Conservation (phyloP, 2,329 filamentous ascomycete genomes). For the Ceratocystis huliohia region DNA sequence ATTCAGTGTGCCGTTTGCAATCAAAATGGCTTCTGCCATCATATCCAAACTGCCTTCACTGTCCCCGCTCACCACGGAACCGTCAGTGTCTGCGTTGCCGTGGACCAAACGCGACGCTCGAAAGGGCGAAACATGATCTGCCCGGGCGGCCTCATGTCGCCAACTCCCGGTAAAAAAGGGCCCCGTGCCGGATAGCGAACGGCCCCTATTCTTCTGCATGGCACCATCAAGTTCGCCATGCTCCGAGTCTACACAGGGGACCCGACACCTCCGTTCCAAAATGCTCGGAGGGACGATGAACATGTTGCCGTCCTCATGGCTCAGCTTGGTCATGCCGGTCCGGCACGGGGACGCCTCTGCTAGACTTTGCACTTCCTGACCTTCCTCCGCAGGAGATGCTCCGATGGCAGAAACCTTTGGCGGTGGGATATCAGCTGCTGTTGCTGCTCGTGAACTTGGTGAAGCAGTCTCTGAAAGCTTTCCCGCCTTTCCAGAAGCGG, state of each 20-base stretch:
- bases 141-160: conserved; percentile 17
- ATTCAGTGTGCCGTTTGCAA: conserved; percentile 12
- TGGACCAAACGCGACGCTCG: conserved; percentile 16
- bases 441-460: not conserved
- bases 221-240: not conserved
- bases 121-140: conserved; percentile 17
- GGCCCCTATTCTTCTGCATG: conserved; percentile 8
- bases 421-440: not conserved
- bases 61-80: conserved; percentile 2
- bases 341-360: conserved; percentile 11
- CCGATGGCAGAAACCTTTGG: not conserved
- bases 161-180: conserved; percentile 20
- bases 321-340: conserved; percentile 13
- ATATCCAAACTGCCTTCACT: conserved; percentile 18
- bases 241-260: conserved; percentile 2
- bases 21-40: conserved; percentile 13
- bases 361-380: not conserved
- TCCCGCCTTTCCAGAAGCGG: not conserved
- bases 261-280: conserved; percentile 9
- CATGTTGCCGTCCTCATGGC: conserved; percentile 5
- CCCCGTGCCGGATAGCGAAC: conserved; percentile 16
- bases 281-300: conserved; percentile 11
- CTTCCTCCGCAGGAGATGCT: not conserved
- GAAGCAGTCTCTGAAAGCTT: not conserved
- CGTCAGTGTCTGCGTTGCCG: conserved; percentile 3